Evolutionary conservation across 768 basidiomycete genomes (phyloP), one percentile per base, ranked within the genome.

Genomic region (Collybia nuda): DNA sequence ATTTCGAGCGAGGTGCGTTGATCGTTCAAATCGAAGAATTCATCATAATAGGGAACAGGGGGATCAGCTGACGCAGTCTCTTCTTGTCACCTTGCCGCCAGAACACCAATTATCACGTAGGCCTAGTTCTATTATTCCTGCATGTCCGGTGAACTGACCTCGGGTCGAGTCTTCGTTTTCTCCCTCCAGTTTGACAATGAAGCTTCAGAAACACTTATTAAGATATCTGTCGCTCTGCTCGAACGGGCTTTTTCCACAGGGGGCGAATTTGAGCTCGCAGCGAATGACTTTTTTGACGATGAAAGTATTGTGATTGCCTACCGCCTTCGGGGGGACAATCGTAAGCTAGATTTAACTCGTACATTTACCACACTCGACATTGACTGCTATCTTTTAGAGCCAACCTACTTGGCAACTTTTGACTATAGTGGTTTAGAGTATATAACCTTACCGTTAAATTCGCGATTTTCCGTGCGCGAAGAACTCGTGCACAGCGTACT

Each of bases 271-370:
- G 75, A 84, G 52, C 57, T 89, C 40, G 63, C 90, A 62, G 85
- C 85, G 59, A 77, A 72, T 38, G 85, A 89, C 48, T 91, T 91
- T 69, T 90, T 93, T 66, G 90, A 92, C 71, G 85, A 89, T 57
- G 79, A 84, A 64, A 72, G 66, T 60, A 63, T 90, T 52, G 75
- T 89, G 56, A 71, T 89, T 54, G 77, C 88, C 52, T 86, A 80
- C 69, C 80, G 78, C 65, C 65, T 67, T 62, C 70, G 70, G 50
- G 69, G 67, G 51, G 65, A 62, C 49, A 62, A 73, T 61, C 77
- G 86, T 86, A 64, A 70, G 81, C 69, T 55, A 51, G 62, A 54
- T 60, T 53, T 58, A 47, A 48, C 51, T 60, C 52, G 50, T 55
- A 51, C 50, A 50, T 11, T 32, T 11, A 9, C 3, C 9, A 11